These are phyloP conservation scores for Meyerozyma carpophila DNA, from an alignment of 1,139 yeast species.

Conservation along the genomic window DNA sequence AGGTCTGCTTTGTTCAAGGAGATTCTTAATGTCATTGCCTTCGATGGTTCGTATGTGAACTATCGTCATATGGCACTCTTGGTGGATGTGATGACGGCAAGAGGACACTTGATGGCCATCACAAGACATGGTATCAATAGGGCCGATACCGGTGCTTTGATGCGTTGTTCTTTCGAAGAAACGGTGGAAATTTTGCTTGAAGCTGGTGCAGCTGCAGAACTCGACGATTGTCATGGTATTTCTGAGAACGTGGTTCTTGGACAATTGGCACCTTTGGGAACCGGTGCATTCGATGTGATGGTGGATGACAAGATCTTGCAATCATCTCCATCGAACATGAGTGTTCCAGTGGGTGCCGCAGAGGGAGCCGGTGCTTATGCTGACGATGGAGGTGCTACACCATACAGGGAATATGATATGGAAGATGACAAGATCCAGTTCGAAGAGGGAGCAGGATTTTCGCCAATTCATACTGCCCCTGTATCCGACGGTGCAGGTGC, in stretches of 20 bases:
- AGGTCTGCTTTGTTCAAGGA: slow-evolving; percentile 91
- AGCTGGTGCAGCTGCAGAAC: slow-evolving; percentile 97
- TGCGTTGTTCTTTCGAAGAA: slow-evolving; percentile 99
- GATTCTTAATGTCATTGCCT: slow-evolving; percentile 94
- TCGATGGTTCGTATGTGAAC: slow-evolving; percentile 98
- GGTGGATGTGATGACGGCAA: slow-evolving; percentile 97
- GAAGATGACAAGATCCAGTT: slow-evolving; percentile 69
- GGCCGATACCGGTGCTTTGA: slow-evolving; percentile 96
- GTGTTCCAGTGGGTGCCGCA: slow-evolving; percentile 38
- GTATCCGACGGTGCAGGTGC: slow-evolving; percentile 82
- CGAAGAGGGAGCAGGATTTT: slow-evolving; percentile 85
- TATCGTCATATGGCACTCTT: slow-evolving; percentile 97
- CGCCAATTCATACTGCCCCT: slow-evolving; percentile 90
- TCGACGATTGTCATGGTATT: slow-evolving; percentile 97
- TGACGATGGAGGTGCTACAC: slow-evolving; percentile 89
- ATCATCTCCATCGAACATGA: slow-evolving; percentile 47
- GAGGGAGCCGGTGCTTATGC: slow-evolving; percentile 20
- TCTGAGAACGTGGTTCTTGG: slow-evolving; percentile 97
- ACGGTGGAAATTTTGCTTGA: slow-evolving; percentile 96
- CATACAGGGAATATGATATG: slow-evolving; percentile 79
- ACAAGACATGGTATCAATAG: slow-evolving; percentile 99
- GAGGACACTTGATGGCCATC: slow-evolving; percentile 98
- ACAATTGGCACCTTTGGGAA: slow-evolving; percentile 97
- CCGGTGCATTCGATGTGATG: slow-evolving; percentile 96
- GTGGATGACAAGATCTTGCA: slow-evolving; percentile 87